Base-by-base conservation (phyloP, 2,329 filamentous ascomycete genomes). In the Colletotrichum tofieldiae region DNA sequence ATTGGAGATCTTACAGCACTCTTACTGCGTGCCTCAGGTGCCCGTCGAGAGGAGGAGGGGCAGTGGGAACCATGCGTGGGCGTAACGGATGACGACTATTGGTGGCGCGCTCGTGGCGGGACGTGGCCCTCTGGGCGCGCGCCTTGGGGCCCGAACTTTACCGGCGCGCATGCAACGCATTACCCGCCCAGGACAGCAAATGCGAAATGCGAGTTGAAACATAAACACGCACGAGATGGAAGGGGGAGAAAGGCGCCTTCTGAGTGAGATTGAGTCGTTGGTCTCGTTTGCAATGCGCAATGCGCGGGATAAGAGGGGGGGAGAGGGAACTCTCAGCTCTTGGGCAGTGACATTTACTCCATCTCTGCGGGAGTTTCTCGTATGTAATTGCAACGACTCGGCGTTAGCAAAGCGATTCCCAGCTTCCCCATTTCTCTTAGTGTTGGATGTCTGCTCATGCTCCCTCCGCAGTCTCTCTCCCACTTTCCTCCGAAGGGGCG, bases 71-170 rank as follows among this genome's bases (percentile, higher is more conserved):
- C 26, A 49, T 55, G 58, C 58, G 58, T 54, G 47, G 45, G 55
- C 35, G n/a, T 20, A 32, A 55, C 39, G 55, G 51, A 55, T 61
- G 67, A 67, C 62, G 69, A 51, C 65, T 52, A 54, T 60, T 72
- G 58, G 69, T 66, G 64, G 51, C 64, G 49, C 32, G 16, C n/a
- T 26, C 63, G 23, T 39, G 56, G 62, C 66, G 41, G 61, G 60
- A 37, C 62, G 51, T 47, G 54, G 65, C 65, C 29, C 32, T 23
- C 52, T 55, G 52, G 52, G 52, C 29, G 52, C 29, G 67, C 67
- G 39, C 63, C 63, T 67, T 64, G 67, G 47, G 54, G 26, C 23
- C 67, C 67, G 55, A 71, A 71, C 62, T 71, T 71, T 71, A 71
- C 63, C 67, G 67, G 67, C 67, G 41, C 65, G 29, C 67, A 60